Base-by-base conservation (phyloP, 2,329 filamentous ascomycete species). In the Setomelanomma holmii region DNA sequence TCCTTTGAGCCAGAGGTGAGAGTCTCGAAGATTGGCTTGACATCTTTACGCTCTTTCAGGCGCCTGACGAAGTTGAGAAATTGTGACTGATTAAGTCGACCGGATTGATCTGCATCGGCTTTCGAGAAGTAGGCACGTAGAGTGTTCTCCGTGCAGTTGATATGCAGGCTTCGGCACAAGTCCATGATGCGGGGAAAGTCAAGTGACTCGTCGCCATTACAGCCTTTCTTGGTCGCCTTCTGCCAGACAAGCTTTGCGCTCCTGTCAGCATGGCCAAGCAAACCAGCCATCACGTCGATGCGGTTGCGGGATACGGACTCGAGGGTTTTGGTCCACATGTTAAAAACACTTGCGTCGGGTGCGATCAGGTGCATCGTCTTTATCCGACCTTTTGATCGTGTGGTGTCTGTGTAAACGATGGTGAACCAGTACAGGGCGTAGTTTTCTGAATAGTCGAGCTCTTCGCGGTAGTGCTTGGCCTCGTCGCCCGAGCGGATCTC, bases 291-390 rank as follows among this genome's bases (percentile, higher is more conserved):
- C 65, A 95, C 84, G 42, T 93, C 90, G 58, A 96, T 91, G 48
- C 95, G 86, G 69, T 96, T 90, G 63, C 89, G 89, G 35, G 91
- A 89, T 60, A 98, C 89, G 45, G 88, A 86, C 53, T 96, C 89
- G 12, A 99, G 82, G 2, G 92, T 93, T 14, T 85, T 85, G 1
- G 88, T 91, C 95, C 93, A 98, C 21, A 90, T 80, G 23, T 86
- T 81, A 64, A 93, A 89, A 6, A 87, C 85, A 60, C 86, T 84
- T 40, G 86, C 80, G 55, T 89, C 87, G 10, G 88, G 88, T 21
- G 93, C 91, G 51, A 97, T 87, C 45, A 99, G 82, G 73, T 98
- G 92, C 79, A 98, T 86, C 7, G 88, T 88, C 74, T 97, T 96
- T 65, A 84, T 80, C 20, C 82, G 78, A 39, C 86, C 88, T 69